Evolutionary conservation across 495 filamentous ascomycete genomes (phyloP), one percentile per base, ranked within the genome.

Genomic region (Aspergillus affinis): DNA sequence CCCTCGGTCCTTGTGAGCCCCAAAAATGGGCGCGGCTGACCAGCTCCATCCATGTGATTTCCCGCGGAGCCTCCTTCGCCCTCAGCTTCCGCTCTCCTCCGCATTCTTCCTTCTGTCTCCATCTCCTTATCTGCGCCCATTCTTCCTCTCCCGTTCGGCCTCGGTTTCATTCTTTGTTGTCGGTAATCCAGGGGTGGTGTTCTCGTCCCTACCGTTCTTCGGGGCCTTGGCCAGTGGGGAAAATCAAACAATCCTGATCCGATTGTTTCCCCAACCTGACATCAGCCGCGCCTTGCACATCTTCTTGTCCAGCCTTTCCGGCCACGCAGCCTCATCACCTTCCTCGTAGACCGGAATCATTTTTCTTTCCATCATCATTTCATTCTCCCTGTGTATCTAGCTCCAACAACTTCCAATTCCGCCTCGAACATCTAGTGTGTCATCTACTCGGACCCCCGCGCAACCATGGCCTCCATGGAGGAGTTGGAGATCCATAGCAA

Each of bases 401-500:
- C 12, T 41, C 4, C 36, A 15, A 4, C 36, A 5, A 41, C 8
- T 17, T 4, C 13, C 36, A 41, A 41, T 41, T 17, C 36, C 36
- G 36, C 36, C 36, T 41, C 36, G 36, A 4, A 4, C 6, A 2
- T 32, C 29, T 32, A 32, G 29, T 30, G 10, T 23, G 29, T 54
- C 51, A 26, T 20, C 51, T 20, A 23, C 18, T 54, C 45, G 58
- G 48, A 15, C 54, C 32, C 30, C 50, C 50, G 50, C 53, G 65
- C 68, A 75, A 72, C 58, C 71, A 95, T 96, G 90, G 91, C 90
- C 48, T 91, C 90, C 67, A 95, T 98, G 83, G 94, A 98, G 80
- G 92, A 97, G 80, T 78, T 98, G 62, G 94, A 97, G 74, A 90
- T 98, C 61, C 94, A 97, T 72, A 96, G 92, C 86, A 97, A 92